Base-by-base conservation (phyloP, 2,329 filamentous ascomycete genomes). In the Fusarium sp. region DNA sequence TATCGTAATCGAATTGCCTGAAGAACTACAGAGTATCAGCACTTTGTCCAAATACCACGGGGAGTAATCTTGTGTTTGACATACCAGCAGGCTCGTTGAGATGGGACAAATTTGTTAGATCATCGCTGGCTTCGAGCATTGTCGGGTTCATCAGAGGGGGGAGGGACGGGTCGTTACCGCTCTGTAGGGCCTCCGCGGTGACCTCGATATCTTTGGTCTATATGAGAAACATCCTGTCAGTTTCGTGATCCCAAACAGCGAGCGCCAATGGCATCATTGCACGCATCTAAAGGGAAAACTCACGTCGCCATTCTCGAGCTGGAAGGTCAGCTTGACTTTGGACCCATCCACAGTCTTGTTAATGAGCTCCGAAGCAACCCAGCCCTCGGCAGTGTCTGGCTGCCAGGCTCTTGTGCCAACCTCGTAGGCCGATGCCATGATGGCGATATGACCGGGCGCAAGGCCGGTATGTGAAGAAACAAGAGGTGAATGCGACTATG, bases 1-100 rank as follows among this genome's bases (percentile, higher is more conserved):
- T 99, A 99, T 82, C 96, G 94, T 80, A 99, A 89, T 81, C 95
- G 94, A 83, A 99, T 99, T 62, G 96, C 96, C 87, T 99, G 96
- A 73, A 99, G 86, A 69, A 99, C 97, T 97, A 82, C 77, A 66
- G 41, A 66, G 46, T 49, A 58, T 29, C 54, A 57, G 61, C 64
- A 63, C 80, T 70, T 63, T 55, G 66, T 60, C 48, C 33, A 55
- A 41, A 23, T n/a, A 23, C 39, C 29, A 42, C 54, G 11, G 45
- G 16, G 4, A 25, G 21, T 23, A 52, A 27, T 15, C 25, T 49
- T 27, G n/a, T 10, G 18, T 33, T 52, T 38, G 18, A 73, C 78
- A 56, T 91, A 97, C 94, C 95, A 82, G 96, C 96, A 80, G 96
- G 96, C 83, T 99, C 96, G 85, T 99, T 99, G 71, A 99, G 85